Conservation (phyloP, 768 basidiomycete species). For the Lanmaoa pseudosensibilis region DNA sequence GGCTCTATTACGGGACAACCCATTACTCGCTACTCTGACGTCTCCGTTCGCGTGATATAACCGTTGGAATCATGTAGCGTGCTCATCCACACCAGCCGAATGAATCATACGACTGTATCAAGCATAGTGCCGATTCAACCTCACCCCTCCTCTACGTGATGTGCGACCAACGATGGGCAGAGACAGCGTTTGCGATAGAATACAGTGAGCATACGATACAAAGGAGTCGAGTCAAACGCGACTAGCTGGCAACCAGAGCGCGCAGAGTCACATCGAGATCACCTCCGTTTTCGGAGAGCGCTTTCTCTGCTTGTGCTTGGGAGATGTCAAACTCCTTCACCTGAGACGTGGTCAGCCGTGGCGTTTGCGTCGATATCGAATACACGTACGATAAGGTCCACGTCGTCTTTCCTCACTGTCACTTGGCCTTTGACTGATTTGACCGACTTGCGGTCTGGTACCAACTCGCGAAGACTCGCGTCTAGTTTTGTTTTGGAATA, state of each 20-base stretch:
- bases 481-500: constrained; percentile 35
- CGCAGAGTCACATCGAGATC: constrained; percentile 31
- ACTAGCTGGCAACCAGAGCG: constrained; percentile 27
- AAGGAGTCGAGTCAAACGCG: neutral
- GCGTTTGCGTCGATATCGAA: neutral
- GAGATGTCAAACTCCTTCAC: constrained; percentile 33
- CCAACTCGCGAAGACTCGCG: constrained; percentile 50
- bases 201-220: constrained; percentile 3
- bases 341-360: constrained; percentile 16
- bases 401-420: constrained; percentile 30
- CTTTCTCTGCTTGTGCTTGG: constrained; percentile 31
- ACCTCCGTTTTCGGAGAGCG: constrained; percentile 29
- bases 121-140: neutral
- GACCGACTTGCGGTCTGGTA: constrained; percentile 47
- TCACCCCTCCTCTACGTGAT: neutral
- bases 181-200: neutral
- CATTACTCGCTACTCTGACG: neutral
- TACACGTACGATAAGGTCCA: constrained; percentile 28
- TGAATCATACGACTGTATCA: neutral
- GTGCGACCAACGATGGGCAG: neutral
- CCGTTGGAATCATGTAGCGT: neutral
- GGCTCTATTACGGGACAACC: neutral
- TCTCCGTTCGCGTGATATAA: neutral
- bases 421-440: constrained; percentile 42
- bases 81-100: neutral